A percentile compares a stretch with the other conserved stretches of the same genome.
Evolutionary conservation across 164 flowering plant genomes (phyloP).

Genomic region (Houttuynia cordata): DNA sequence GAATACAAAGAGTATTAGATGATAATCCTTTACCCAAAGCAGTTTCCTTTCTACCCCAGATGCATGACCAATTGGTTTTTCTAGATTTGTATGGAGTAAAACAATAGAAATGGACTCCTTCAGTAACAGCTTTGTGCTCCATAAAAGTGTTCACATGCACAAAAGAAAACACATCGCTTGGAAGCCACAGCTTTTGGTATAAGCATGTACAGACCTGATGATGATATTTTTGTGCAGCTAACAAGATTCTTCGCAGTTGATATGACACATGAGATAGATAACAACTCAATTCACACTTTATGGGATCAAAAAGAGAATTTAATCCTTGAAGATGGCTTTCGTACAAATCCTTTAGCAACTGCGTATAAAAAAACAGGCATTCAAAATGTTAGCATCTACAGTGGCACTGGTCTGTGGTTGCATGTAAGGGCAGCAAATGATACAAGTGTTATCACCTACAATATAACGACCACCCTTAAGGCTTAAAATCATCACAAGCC

Average conservation of each 20-base stretch:
- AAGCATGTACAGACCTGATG: neutral
- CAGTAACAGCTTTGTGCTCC: neutral
- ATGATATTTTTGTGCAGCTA: neutral
- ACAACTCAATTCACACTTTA: neutral
- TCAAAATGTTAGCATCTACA: neutral
- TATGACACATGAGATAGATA: neutral
- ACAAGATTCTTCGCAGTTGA: neutral
- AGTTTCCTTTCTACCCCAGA: no score
- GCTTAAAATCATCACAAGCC: no score
- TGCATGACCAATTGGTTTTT: no score
- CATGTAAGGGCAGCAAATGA: no score
- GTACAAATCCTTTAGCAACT: neutral
- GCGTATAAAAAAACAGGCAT: neutral
- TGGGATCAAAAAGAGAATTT: neutral
- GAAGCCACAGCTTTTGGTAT: neutral
- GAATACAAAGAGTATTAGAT: no score
- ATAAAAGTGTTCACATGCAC: neutral
- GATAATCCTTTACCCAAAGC: no score
- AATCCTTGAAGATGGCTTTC: neutral
- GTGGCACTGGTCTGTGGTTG: neutral
- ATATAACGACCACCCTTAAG: no score
- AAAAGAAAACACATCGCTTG: no score
- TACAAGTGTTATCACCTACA: no score
- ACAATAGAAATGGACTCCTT: no score
- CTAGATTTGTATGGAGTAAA: no score